Percentiles rank a stretch among this genome's conserved stretches.
Evolutionary conservation across 176 grass and related monocot genomes (phyloP).

Genomic region (Pharus latifolius): DNA sequence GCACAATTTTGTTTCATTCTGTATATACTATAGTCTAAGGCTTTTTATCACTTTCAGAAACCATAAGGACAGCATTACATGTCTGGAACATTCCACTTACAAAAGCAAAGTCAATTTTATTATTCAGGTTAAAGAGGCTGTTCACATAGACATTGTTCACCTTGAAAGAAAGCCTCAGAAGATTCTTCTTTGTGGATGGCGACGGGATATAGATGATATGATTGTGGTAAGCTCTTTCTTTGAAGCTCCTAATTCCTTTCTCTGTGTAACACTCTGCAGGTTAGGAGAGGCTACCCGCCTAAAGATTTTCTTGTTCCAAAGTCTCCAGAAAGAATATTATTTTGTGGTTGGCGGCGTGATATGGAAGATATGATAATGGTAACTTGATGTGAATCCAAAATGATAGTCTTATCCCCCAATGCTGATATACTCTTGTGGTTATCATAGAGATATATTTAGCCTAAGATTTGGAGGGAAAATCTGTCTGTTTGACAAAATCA

Average conservation of each 20-base stretch:
- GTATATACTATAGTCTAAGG: not conserved
- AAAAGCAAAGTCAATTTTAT: slow-evolving; percentile 54
- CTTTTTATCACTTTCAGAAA: slow-evolving; percentile 22
- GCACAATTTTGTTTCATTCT: not conserved
- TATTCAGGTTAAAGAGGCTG: slow-evolving; percentile 76
- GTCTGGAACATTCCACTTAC: slow-evolving; percentile 23
- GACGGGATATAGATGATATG: slow-evolving; percentile 92
- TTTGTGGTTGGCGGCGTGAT: slow-evolving; percentile 89
- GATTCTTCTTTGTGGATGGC: slow-evolving; percentile 84
- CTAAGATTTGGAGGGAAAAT: slow-evolving; percentile 1
- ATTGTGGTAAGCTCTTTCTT: slow-evolving; percentile 67
- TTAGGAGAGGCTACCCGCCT: slow-evolving; percentile 57
- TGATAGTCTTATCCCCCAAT: not conserved
- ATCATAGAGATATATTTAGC: not conserved
- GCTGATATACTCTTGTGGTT: slow-evolving; percentile 9
- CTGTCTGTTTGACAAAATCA: not conserved
- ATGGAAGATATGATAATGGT: slow-evolving; percentile 95
- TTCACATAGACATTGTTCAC: slow-evolving; percentile 70
- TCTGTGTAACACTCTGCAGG: slow-evolving; percentile 55
- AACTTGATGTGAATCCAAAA: slow-evolving; percentile 47
- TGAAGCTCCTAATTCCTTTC: slow-evolving; percentile 51
- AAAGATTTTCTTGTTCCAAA: slow-evolving; percentile 83
- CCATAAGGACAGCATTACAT: slow-evolving; percentile 26
- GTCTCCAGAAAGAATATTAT: slow-evolving; percentile 79
- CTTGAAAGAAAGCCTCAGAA: slow-evolving; percentile 61